Evolutionary conservation across 768 basidiomycete genomes (phyloP).

Genomic region (Suillus subalutaceus): DNA sequence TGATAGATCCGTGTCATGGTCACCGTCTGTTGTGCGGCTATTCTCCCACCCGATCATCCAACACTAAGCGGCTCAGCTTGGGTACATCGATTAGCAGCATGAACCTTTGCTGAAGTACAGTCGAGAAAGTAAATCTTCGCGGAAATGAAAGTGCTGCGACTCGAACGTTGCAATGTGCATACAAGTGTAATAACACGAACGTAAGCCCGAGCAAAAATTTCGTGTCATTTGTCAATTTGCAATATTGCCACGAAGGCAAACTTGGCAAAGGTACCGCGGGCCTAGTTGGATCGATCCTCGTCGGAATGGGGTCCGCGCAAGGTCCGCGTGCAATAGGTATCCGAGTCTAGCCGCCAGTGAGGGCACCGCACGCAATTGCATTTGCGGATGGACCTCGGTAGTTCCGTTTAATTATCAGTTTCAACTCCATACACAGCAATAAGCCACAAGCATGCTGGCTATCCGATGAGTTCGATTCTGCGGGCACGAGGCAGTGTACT

Average conservation of each 20-base stretch:
- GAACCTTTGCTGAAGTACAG: background rate
- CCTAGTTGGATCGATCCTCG: background rate
- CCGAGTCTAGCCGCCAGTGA: background rate
- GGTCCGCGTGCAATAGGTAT: background rate
- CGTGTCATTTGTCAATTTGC: background rate
- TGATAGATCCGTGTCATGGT: conserved; percentile 1
- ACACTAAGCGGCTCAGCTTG: background rate
- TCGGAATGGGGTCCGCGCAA: conserved; percentile 2
- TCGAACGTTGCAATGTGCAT: background rate
- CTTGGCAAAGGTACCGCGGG: background rate
- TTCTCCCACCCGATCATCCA: conserved; percentile 3
- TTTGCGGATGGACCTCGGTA: background rate
- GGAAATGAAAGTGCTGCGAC: conserved; percentile 1
- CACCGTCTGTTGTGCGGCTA: background rate
- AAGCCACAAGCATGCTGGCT: too few relatives aligned
- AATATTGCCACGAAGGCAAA: background rate
- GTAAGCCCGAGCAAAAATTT: background rate
- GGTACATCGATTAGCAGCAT: background rate
- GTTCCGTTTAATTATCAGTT: background rate
- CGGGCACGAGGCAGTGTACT: background rate
- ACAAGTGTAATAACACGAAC: background rate
- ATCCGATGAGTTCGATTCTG: background rate
- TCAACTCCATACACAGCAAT: background rate
- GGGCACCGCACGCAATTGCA: background rate
- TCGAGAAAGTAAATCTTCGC: background rate